Percentiles rank a stretch among this genome's conserved stretches.
phyloP scores from a whole-genome alignment of 2,329 filamentous ascomycete genomes.

The Trichoderma pleuroti region DNA sequence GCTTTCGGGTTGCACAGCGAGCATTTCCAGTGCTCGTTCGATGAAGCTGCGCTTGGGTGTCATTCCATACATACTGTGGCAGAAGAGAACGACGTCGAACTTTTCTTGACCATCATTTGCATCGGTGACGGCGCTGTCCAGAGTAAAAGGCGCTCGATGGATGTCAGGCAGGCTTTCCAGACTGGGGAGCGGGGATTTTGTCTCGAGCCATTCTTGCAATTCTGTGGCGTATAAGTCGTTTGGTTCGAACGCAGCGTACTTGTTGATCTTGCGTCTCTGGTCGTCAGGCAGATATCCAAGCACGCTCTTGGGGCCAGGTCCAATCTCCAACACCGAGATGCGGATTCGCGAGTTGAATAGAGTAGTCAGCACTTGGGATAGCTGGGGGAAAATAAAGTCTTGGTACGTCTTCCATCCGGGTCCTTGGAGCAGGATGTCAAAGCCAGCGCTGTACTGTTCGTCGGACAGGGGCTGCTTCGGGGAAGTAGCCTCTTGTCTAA shows the following conservation, averaged over 20 bases:
- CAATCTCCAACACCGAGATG: constrained; percentile 57
- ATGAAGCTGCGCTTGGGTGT: constrained; percentile 45
- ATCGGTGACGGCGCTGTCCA: constrained; percentile 24
- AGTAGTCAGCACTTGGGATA: constrained; percentile 40
- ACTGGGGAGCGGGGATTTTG: constrained; percentile 38
- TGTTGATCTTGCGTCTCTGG: constrained; percentile 43
- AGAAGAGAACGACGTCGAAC: constrained; percentile 58
- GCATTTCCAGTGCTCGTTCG: constrained; percentile 45
- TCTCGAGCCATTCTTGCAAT: constrained; percentile 43
- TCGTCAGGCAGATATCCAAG: constrained; percentile 45
- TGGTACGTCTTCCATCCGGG: constrained; percentile 40
- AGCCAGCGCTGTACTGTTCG: constrained; percentile 47
- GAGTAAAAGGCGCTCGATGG: constrained; percentile 37
- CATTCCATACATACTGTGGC: constrained; percentile 63
- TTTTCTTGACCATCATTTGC: constrained; percentile 30
- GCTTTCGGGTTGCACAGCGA: constrained; percentile 37
- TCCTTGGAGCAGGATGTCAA: constrained; percentile 40
- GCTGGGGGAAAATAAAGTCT: constrained; percentile 51
- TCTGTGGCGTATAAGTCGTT: constrained; percentile 43
- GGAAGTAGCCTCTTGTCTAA: constrained; percentile 18
- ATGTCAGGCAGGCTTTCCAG: constrained; percentile 40
- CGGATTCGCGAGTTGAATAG: constrained; percentile 38
- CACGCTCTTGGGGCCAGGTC: constrained; percentile 54
- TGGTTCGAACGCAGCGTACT: constrained; percentile 54
- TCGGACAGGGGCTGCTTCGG: constrained; percentile 40